phyloP scores from a whole-genome alignment of 2,329 filamentous ascomycete species.

The Escovopsis sp. region DNA sequence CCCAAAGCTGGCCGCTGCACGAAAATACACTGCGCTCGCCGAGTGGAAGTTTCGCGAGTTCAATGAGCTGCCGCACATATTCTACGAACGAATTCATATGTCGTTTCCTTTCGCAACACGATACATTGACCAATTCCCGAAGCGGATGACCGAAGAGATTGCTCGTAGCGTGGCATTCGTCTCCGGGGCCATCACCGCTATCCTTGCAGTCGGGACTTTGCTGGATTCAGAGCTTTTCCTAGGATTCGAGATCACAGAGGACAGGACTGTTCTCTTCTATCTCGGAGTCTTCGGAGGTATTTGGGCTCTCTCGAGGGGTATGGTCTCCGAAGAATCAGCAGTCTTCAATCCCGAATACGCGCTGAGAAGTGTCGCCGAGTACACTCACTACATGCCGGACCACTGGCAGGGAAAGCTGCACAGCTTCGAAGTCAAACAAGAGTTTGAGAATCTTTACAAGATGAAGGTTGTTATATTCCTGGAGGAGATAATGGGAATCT shows the following conservation, averaged over 20 bases:
- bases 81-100: conserved; percentile 81
- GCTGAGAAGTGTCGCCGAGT: conserved; percentile 76
- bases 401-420: conserved; percentile 87
- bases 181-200: conserved; percentile 70
- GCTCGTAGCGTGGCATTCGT: conserved; percentile 79
- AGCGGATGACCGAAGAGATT: conserved; percentile 78
- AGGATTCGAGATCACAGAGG: conserved; percentile 78
- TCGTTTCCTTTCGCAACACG: conserved; percentile 84
- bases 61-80: conserved; percentile 89
- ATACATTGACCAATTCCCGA: conserved; percentile 93
- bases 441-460: conserved; percentile 85
- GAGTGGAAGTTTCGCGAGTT: conserved; percentile 99
- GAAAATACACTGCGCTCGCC: conserved; percentile 82
- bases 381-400: conserved; percentile 79
- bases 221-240: conserved; percentile 84
- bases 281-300: conserved; percentile 68
- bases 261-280: conserved; percentile 83
- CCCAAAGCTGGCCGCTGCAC: conserved; percentile 63
- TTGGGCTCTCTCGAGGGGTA: conserved; percentile 70
- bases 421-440: conserved; percentile 79
- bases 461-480: conserved; percentile 83
- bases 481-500: conserved; percentile 82
- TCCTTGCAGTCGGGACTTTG: conserved; percentile 72
- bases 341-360: conserved; percentile 90
- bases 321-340: conserved; percentile 73